Percentiles rank a stretch among this genome's conserved stretches.
These are phyloP conservation scores for Pelargonium myrrhifolium DNA, from an alignment of 441 rosid genomes.

Conservation along the genomic window DNA sequence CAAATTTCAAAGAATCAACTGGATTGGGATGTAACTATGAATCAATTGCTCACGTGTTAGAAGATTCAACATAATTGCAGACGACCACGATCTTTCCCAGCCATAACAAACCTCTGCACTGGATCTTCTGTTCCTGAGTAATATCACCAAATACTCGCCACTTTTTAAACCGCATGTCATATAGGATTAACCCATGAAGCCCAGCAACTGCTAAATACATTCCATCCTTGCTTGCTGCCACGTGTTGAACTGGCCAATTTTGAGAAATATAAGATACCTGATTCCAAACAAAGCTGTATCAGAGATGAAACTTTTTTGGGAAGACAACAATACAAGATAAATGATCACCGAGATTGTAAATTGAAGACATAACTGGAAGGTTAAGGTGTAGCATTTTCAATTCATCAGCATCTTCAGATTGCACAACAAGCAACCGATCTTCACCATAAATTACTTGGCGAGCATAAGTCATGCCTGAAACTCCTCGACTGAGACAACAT, in stretches of 20 bases:
- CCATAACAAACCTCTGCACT: constrained; percentile 93
- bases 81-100: constrained; percentile 88
- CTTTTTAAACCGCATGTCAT: constrained; percentile 73
- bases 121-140: constrained; percentile 89
- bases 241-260: constrained; percentile 98
- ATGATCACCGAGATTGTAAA: constrained; percentile 13
- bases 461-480: constrained; percentile 86
- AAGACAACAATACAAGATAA: constrained; percentile 14
- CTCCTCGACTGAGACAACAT: constrained; percentile 93
- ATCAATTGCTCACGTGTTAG: constrained; percentile 61
- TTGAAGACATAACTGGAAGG: constrained; percentile 72
- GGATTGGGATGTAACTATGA: constrained; percentile 14
- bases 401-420: constrained; percentile 89
- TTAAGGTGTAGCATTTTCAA: constrained; percentile 86
- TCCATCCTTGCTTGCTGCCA: constrained; percentile 97
- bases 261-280: constrained; percentile 87
- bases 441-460: constrained; percentile 96
- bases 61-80: constrained; percentile 77
- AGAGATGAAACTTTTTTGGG: constrained; percentile 24
- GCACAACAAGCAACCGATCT: constrained; percentile 93
- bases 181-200: constrained; percentile 81
- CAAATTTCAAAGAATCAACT: constrained; percentile 15
- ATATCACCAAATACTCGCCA: constrained; percentile 98
- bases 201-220: constrained; percentile 94
- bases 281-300: constrained; percentile 25